These are phyloP conservation scores for Saccharomycopsis capsularis DNA, from an alignment of 805 yeast species.

Conservation along the genomic window DNA sequence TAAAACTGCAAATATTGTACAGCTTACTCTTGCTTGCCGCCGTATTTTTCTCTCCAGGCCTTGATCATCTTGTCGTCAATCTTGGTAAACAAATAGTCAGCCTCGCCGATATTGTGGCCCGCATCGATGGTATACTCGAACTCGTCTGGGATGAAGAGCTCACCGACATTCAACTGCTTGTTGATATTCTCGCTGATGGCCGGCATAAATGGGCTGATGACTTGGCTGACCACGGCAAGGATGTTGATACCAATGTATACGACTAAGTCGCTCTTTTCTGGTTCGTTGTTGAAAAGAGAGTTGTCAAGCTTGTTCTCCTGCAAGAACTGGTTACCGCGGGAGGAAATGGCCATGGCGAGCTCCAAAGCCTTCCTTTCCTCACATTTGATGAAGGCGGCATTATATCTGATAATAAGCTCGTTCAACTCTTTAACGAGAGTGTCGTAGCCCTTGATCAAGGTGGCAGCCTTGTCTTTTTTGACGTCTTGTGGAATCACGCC, in stretches of 20 bases:
- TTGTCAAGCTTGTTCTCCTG: slow-evolving; percentile 96
- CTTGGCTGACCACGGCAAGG: slow-evolving; percentile 75
- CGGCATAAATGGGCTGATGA: slow-evolving; percentile 88
- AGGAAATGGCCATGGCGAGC: slow-evolving; percentile 81
- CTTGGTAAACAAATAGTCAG: slow-evolving; percentile 85
- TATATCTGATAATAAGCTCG: slow-evolving; percentile 51
- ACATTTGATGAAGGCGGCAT: slow-evolving; percentile 66
- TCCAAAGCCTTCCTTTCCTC: slow-evolving; percentile 87
- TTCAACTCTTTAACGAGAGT: slow-evolving; percentile 51
- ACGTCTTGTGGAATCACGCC: slow-evolving; percentile 74
- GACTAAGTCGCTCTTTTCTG: slow-evolving; percentile 83
- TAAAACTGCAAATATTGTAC: too few species aligned
- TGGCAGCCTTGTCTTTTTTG: slow-evolving; percentile 28
- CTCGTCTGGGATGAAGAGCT: slow-evolving; percentile 66
- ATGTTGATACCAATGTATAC: slow-evolving; percentile 87
- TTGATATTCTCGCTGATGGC: slow-evolving; percentile 63
- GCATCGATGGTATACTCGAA: slow-evolving; percentile 61
- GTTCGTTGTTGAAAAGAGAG: slow-evolving; percentile 64
- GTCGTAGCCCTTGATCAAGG: slow-evolving; percentile 38
- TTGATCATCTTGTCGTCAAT: slow-evolving; percentile 86
- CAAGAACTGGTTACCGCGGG: slow-evolving; percentile 90
- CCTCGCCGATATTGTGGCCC: slow-evolving; percentile 86
- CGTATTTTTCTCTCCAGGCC: slow-evolving; percentile 79
- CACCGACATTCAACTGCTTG: slow-evolving; percentile 78
- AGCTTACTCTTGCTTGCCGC: slow-evolving; percentile 55